phyloP scores from a whole-genome alignment of 2,329 filamentous ascomycete species.

The Sporothrix pallida region DNA sequence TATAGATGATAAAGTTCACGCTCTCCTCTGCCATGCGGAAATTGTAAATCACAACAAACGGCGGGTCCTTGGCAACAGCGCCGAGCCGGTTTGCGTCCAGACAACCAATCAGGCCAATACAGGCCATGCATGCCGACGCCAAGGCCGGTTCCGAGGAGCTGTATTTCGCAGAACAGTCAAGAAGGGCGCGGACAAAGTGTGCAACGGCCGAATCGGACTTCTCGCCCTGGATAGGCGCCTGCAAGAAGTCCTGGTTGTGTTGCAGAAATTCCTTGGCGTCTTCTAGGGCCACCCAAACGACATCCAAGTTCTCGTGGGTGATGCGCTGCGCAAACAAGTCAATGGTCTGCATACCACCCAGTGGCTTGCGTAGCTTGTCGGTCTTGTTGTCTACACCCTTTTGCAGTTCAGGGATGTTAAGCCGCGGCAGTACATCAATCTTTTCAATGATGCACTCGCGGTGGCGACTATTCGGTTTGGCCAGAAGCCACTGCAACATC shows the following conservation, averaged over 20 bases:
- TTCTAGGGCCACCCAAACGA: slow-evolving; percentile 78
- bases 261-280: slow-evolving; percentile 79
- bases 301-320: slow-evolving; percentile 81
- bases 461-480: slow-evolving; percentile 51
- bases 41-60: slow-evolving; percentile 87
- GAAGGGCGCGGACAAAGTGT: slow-evolving; percentile 73
- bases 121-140: slow-evolving; percentile 75
- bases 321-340: slow-evolving; percentile 75
- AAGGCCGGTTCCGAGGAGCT: slow-evolving; percentile 71
- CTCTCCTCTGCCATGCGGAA: slow-evolving; percentile 80
- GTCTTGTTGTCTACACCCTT: slow-evolving; percentile 69
- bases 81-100: slow-evolving; percentile 91
- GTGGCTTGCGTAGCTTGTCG: slow-evolving; percentile 65
- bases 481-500: slow-evolving; percentile 68
- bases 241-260: slow-evolving; percentile 75
- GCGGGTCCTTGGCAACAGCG: slow-evolving; percentile 73
- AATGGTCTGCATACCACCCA: slow-evolving; percentile 70
- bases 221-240: slow-evolving; percentile 79
- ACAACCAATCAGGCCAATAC: slow-evolving; percentile 87
- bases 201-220: slow-evolving; percentile 78
- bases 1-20: slow-evolving; percentile 82
- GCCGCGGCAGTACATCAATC: slow-evolving; percentile 77
- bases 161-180: slow-evolving; percentile 86
- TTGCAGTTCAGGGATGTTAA: slow-evolving; percentile 73
- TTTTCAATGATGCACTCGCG: slow-evolving; percentile 65